Conservation (phyloP, 805 yeast genomes). For the Torulaspora gathmanii region DNA sequence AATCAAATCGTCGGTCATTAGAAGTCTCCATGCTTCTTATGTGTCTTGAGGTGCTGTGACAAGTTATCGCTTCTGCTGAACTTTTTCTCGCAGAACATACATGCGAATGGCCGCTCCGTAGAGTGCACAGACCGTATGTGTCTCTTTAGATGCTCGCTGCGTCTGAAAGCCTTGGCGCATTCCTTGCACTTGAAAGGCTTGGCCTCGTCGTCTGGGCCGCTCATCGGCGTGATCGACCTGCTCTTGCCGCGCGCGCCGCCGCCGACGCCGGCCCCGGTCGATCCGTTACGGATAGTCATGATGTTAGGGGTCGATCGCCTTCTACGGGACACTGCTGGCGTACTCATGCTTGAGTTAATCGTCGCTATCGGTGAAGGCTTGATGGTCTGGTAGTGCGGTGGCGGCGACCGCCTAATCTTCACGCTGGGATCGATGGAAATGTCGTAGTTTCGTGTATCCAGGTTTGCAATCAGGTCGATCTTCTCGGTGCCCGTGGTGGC, state of each 20-base stretch:
- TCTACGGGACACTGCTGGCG: constrained; percentile 10
- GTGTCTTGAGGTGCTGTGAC: constrained; percentile 59
- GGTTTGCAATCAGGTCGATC: constrained; percentile 6
- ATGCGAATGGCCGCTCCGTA: constrained; percentile 53
- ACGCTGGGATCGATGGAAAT: constrained; percentile 10
- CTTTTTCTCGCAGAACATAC: constrained; percentile 53
- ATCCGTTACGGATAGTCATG: constrained; percentile 10
- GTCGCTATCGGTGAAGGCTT: constrained; percentile 7
- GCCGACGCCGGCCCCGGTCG: constrained; percentile 2
- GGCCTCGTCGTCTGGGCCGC: constrained; percentile 27
- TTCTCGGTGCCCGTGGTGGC: constrained; percentile 26
- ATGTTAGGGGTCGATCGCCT: constrained; percentile 17
- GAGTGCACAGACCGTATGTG: constrained; percentile 66
- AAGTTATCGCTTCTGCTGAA: constrained; percentile 66
- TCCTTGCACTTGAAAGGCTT: constrained; percentile 38
- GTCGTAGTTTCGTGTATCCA: constrained; percentile 16
- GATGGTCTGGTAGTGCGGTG: constrained; percentile 11
- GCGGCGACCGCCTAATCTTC: constrained; percentile 11
- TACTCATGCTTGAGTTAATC: constrained; percentile 4
- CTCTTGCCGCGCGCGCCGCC: constrained; percentile 9
- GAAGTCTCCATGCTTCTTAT: constrained; percentile 36
- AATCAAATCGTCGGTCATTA: constrained; percentile 9
- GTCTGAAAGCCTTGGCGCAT: constrained; percentile 46
- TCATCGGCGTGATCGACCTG: constrained; percentile 16
- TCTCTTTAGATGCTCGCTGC: constrained; percentile 63